A percentile compares a stretch with the other conserved stretches of the same genome.
Evolutionary conservation across 169 alveolate species (phyloP).

Genomic region (Ichthyophthirius multifiliis): DNA sequence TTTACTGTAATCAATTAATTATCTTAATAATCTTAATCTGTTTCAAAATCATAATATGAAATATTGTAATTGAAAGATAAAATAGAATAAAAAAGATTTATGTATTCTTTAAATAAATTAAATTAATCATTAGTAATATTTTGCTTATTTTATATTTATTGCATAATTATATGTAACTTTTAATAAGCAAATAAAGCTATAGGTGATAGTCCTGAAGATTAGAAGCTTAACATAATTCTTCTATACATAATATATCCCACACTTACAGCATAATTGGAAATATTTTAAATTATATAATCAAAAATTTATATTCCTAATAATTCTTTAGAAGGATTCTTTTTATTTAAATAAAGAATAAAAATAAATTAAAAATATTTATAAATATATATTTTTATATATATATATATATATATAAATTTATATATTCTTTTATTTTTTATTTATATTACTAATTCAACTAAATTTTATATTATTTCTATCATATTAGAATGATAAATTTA

Average conservation of each 20-base stretch:
- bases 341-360: too few species aligned
- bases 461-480: neutral
- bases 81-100: neutral
- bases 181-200: neutral
- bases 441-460: neutral
- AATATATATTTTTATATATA: too few species aligned
- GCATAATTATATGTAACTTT: neutral
- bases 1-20: neutral
- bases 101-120: neutral
- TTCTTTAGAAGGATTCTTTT: neutral
- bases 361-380: too few species aligned
- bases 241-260: conserved; percentile 1
- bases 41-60: neutral
- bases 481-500: neutral
- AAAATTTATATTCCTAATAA: neutral
- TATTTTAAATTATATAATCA: neutral
- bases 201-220: neutral
- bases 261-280: neutral
- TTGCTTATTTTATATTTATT: neutral
- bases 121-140: neutral
- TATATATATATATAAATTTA: too few species aligned
- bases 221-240: neutral
- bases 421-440: neutral
- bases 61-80: neutral
- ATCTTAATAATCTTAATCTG: neutral